Evolutionary conservation across 1,284 basidiomycete species (phyloP).

Genomic region (Acaromyces ingoldii): DNA sequence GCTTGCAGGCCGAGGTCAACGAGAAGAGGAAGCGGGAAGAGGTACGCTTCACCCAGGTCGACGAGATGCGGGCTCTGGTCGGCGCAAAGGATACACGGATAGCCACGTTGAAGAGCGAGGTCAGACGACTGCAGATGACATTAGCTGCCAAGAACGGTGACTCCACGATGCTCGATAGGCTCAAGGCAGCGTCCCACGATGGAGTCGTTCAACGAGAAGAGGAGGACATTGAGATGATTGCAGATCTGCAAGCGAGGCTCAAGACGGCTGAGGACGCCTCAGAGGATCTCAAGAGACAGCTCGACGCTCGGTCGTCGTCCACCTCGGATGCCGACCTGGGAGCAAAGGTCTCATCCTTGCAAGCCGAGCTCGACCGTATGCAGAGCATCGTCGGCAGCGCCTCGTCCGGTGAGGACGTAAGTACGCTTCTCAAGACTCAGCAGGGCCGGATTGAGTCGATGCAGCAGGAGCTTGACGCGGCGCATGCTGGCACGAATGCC

Average conservation of each 20-base stretch:
- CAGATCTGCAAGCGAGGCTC: not conserved
- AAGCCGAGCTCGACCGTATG: constrained; percentile 8
- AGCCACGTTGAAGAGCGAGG: constrained; percentile 66
- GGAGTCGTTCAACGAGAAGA: not conserved
- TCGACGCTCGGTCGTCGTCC: constrained; percentile 14
- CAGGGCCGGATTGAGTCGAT: constrained; percentile 8
- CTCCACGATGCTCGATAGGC: constrained; percentile 67
- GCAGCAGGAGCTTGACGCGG: constrained; percentile 57
- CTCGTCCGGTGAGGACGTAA: not conserved
- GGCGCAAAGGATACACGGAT: constrained; percentile 65
- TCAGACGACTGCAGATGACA: constrained; percentile 68
- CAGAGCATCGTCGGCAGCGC: constrained; percentile 2
- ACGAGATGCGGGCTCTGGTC: constrained; percentile 45
- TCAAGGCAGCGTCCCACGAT: constrained; percentile 56
- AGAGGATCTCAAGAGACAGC: constrained; percentile 13
- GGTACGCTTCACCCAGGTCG: constrained; percentile 41
- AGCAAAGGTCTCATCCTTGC: constrained; percentile 7
- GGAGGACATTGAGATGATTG: constrained; percentile 11
- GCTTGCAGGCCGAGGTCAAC: constrained; percentile 33
- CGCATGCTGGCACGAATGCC: constrained; percentile 42
- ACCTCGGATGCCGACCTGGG: constrained; percentile 10
- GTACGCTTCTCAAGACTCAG: not conserved
- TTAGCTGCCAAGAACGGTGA: constrained; percentile 71
- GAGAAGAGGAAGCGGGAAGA: constrained; percentile 42
- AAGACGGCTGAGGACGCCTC: constrained; percentile 11